Conservation (phyloP, 176 grass and related monocot species). For the Hsuehochloa calcarea region DNA sequence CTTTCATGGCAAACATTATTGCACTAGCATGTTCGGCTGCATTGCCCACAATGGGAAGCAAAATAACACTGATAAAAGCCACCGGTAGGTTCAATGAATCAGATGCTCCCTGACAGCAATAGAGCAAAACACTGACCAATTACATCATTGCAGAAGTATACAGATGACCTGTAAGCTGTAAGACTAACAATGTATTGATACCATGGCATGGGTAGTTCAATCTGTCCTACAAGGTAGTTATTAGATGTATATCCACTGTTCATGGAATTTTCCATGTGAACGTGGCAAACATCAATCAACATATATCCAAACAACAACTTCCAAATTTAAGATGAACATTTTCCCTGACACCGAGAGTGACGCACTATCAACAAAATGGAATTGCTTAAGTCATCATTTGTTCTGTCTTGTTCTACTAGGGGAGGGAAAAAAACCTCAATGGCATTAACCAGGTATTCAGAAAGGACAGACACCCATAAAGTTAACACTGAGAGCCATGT, state of each 20-base stretch:
- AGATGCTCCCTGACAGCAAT: conserved; percentile 68
- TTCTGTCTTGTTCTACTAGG: neutral
- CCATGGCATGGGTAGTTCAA: neutral
- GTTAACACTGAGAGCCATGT: conserved; percentile 75
- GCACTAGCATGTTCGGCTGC: conserved; percentile 93
- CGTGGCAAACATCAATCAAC: neutral
- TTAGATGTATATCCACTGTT: neutral
- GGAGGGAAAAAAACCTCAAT: conserved; percentile 54
- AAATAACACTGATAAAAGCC: conserved; percentile 90
- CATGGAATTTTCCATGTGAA: neutral
- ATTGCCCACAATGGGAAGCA: conserved; percentile 93
- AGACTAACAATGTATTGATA: conserved; percentile 6
- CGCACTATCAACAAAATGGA: neutral
- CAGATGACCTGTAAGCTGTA: conserved; percentile 32
- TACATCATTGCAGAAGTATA: conserved; percentile 24
- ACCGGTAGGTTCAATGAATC: conserved; percentile 72
- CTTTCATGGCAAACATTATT: conserved; percentile 95
- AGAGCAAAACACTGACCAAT: conserved; percentile 28
- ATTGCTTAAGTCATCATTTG: neutral
- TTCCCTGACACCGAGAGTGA: neutral
- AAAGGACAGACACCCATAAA: conserved; percentile 61
- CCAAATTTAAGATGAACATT: neutral
- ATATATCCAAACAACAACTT: neutral
- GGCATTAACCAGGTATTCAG: conserved; percentile 79
- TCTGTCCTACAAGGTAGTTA: conserved; percentile 1